Conservation (phyloP, 2,329 filamentous ascomycete species). For the Claviceps sp. region DNA sequence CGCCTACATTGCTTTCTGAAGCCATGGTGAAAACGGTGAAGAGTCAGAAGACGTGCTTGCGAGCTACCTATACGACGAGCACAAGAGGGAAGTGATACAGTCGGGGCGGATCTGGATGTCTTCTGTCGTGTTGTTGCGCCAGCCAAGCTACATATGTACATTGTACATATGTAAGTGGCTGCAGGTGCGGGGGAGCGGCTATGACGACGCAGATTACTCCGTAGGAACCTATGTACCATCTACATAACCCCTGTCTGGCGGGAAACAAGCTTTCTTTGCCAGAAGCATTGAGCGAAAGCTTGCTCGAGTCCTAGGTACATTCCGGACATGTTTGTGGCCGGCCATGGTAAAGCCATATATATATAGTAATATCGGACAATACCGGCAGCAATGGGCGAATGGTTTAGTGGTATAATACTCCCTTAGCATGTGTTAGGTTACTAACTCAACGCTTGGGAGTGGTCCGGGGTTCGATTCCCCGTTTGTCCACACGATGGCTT, state of each 20-base stretch:
- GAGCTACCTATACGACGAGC: neutral
- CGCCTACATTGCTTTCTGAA: slow-evolving; percentile 19
- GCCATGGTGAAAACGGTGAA: slow-evolving; percentile 12
- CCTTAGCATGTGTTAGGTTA: neutral
- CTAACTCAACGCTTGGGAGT: slow-evolving; percentile 1
- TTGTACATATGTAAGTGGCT: neutral
- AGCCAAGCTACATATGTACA: too few relatives aligned
- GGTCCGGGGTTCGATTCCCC: slow-evolving; percentile 13
- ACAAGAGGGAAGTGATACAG: neutral
- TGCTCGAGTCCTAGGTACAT: too few relatives aligned
- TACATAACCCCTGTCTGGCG: too few relatives aligned
- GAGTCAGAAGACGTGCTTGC: neutral
- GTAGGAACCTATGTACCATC: too few relatives aligned
- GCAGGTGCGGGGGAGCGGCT: neutral
- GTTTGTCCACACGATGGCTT: slow-evolving; percentile 5
- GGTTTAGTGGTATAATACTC: slow-evolving; percentile 8
- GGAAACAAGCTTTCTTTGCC: too few relatives aligned
- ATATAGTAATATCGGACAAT: accelerated
- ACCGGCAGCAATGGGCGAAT: neutral
- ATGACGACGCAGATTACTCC: neutral
- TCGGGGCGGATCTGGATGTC: too few relatives aligned
- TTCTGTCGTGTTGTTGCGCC: too few relatives aligned
- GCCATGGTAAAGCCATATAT: accelerated
- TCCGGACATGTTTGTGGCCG: too few relatives aligned
- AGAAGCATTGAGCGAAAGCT: too few relatives aligned